Evolutionary conservation across 768 basidiomycete species (phyloP).

Genomic region (Rhodosporidiobolus odoratus): DNA sequence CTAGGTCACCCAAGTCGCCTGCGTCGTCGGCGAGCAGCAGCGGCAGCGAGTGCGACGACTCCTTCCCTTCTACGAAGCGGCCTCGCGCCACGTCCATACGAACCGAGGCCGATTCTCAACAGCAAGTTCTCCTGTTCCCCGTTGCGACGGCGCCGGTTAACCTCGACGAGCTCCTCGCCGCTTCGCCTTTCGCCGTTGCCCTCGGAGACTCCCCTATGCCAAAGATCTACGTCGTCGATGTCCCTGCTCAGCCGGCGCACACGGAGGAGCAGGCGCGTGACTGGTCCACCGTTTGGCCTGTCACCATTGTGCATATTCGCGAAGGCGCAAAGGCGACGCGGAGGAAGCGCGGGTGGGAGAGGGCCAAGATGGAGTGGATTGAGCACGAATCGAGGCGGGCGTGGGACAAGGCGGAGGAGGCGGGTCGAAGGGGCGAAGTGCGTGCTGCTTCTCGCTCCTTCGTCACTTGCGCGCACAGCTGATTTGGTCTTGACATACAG

Average conservation of each 20-base stretch:
- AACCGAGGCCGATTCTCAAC: slow-evolving; percentile 1
- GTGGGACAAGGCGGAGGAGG: slow-evolving; percentile 53
- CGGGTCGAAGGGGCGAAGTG: slow-evolving; percentile 59
- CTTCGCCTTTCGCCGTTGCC: slow-evolving; percentile 3
- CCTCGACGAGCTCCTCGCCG: slow-evolving; percentile 17
- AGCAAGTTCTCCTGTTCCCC: slow-evolving; percentile 33
- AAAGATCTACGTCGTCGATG: slow-evolving; percentile 48
- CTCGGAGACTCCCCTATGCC: slow-evolving; percentile 4
- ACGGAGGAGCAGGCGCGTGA: slow-evolving; percentile 42
- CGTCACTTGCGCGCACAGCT: background rate
- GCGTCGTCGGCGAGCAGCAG: background rate
- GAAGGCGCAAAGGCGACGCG: slow-evolving; percentile 49
- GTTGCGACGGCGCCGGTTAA: slow-evolving; percentile 7
- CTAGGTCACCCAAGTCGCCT: background rate
- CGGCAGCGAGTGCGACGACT: background rate
- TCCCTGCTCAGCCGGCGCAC: slow-evolving; percentile 59
- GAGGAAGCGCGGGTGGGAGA: slow-evolving; percentile 57
- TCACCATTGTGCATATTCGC: slow-evolving; percentile 56
- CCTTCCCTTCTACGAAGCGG: background rate
- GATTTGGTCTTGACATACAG: slow-evolving; percentile 1
- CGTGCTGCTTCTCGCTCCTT: slow-evolving; percentile 40
- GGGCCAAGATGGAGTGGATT: slow-evolving; percentile 64
- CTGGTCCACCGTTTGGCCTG: slow-evolving; percentile 64
- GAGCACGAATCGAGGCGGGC: slow-evolving; percentile 60
- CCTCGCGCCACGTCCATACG: background rate